These are phyloP conservation scores for Polytrichum formosum DNA, from an alignment of 225 moss, liverwort and hornwort genomes.

Conservation along the genomic window DNA sequence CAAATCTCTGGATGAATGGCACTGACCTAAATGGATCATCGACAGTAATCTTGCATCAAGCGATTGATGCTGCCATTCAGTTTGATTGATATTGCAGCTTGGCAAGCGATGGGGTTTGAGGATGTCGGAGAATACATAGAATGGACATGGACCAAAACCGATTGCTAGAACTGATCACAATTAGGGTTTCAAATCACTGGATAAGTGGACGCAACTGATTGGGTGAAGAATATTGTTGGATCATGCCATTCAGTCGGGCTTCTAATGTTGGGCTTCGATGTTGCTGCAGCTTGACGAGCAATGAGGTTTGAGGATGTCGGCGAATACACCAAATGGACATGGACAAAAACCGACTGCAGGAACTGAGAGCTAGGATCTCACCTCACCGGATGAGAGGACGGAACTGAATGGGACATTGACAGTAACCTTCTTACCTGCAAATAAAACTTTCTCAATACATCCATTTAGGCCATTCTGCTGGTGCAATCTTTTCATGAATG, in stretches of 20 bases:
- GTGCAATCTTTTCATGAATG: too few relatives aligned
- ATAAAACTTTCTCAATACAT: too few relatives aligned
- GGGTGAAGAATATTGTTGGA: not conserved
- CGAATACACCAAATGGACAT: not conserved
- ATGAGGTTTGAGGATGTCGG: not conserved
- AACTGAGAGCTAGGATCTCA: too few relatives aligned
- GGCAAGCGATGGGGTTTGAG: not conserved
- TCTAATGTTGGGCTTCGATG: not conserved
- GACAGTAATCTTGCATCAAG: not conserved
- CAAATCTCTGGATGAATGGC: too few relatives aligned
- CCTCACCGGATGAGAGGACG: too few relatives aligned
- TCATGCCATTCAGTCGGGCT: not conserved
- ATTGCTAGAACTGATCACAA: too few relatives aligned
- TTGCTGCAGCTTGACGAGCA: not conserved
- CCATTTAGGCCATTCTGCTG: too few relatives aligned
- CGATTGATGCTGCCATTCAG: not conserved
- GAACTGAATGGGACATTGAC: not conserved
- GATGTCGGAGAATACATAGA: not conserved
- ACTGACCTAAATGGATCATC: not conserved
- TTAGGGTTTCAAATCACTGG: too few relatives aligned
- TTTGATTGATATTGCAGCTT: not conserved
- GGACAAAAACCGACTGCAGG: not conserved
- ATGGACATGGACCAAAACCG: not conserved
- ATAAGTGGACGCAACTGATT: too few relatives aligned
- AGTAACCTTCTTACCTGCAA: not conserved